These are phyloP conservation scores for Ustilago loliicola DNA, from an alignment of 1,284 basidiomycete genomes.

Conservation along the genomic window DNA sequence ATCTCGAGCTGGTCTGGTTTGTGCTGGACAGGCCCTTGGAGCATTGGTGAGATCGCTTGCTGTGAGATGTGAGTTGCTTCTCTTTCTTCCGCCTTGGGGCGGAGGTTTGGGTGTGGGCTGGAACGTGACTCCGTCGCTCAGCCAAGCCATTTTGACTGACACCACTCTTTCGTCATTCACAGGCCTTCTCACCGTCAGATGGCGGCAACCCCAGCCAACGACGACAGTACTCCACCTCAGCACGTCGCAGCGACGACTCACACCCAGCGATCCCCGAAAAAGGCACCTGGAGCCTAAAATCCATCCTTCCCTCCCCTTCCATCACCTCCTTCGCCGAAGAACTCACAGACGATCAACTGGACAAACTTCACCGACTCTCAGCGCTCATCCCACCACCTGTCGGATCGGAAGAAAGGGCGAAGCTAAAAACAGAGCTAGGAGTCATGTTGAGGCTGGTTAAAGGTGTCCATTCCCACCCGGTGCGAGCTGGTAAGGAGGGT, in stretches of 20 bases:
- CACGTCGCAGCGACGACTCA: neutral
- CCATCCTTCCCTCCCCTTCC: conserved; percentile 2
- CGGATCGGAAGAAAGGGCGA: neutral
- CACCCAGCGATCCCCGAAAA: conserved; percentile 29
- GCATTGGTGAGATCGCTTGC: neutral
- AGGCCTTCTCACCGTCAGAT: neutral
- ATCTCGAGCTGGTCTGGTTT: no score
- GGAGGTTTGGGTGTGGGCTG: no score
- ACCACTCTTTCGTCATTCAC: neutral
- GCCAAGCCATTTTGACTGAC: no score
- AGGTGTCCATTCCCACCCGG: neutral
- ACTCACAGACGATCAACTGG: conserved; percentile 30
- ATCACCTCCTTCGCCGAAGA: neutral
- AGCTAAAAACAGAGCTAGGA: conserved; percentile 22
- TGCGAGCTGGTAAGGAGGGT: neutral
- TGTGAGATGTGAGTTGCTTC: neutral
- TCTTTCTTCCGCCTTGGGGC: no score
- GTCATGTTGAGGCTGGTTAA: conserved; percentile 40
- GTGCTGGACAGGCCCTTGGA: no score
- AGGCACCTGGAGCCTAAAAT: conserved; percentile 37
- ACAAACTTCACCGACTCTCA: conserved; percentile 43
- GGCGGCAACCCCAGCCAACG: neutral
- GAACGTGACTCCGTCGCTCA: no score
- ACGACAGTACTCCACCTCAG: conserved; percentile 1
- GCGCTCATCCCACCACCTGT: conserved; percentile 33